Conservation (phyloP, 2,329 filamentous ascomycete species). For the Monilinia fructicola region DNA sequence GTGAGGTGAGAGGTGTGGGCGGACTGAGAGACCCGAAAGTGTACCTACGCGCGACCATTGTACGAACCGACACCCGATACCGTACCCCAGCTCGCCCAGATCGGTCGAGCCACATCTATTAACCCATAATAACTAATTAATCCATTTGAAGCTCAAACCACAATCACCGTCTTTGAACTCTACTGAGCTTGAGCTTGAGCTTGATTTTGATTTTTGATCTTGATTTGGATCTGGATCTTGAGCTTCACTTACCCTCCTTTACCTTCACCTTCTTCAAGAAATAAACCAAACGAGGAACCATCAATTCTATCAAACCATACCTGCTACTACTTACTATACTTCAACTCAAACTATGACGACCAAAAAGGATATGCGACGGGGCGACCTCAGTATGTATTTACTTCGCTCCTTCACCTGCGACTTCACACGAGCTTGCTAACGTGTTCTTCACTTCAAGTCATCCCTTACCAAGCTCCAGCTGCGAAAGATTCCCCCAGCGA, state of each 20-base stretch:
- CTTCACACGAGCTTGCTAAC: background rate
- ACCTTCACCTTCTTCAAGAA: background rate
- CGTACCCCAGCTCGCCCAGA: no score
- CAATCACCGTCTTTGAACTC: background rate
- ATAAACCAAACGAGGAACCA: background rate
- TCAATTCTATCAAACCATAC: background rate
- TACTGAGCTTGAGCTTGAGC: background rate
- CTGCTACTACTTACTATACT: background rate
- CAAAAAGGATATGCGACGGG: slow-evolving; percentile 68
- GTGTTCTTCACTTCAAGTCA: slow-evolving; percentile 58
- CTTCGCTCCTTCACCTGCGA: background rate
- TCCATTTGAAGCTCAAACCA: background rate
- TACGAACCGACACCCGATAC: background rate
- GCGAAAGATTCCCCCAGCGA: slow-evolving; percentile 64
- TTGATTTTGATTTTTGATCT: no score
- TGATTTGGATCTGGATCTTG: no score
- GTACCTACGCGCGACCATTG: background rate
- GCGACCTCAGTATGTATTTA: slow-evolving; percentile 63
- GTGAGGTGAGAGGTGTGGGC: slow-evolving; percentile 1
- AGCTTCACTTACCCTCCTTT: no score
- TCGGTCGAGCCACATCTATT: background rate
- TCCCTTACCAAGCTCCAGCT: slow-evolving; percentile 80
- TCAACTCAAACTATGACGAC: slow-evolving; percentile 53
- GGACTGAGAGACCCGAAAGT: background rate
- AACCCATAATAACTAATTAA: background rate